Evolutionary conservation across 2,329 filamentous ascomycete genomes (phyloP), one percentile per base, ranked within the genome.

Genomic region (Exophiala xenobiotica): DNA sequence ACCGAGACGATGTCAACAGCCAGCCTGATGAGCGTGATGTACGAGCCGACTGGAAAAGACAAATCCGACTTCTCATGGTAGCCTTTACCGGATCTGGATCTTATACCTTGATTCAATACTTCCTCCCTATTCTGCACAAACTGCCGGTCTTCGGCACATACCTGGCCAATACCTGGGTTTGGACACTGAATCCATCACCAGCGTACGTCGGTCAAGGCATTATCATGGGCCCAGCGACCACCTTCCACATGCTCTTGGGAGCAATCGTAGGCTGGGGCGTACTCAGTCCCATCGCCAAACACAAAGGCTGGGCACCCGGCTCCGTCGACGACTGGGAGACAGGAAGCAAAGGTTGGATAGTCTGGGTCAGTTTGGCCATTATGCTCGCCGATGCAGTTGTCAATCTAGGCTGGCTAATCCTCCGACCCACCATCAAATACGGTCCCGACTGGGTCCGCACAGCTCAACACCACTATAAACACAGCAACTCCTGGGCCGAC

Each of bases 301-400:
- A 77, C 50, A 82, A 80, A 61, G 90, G 88, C 2, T 99, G 93
- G 93, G 93, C 93, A 7, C 88, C 90, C 2, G 93, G 91, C 0
- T 78, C 84, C 1, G 89, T 96, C 1, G 79, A 82, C 49, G 88
- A 95, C 67, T 99, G 93, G 93, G 88, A 92, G 53, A 82, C 78
- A 12, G 93, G 93, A 7, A 96, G 90, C 67, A 96, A 97, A 71
- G 93, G 92, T 31, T 99, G 93, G 93, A 97, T 99, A 54, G 89
- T 99, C 0, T 99, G 93, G 93, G 78, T 95, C 2, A 96, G 90
- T 26, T 74, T 99, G 23, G 89, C 93, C 3, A 96, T 99, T 60
- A 99, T 99, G 93, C 78, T 99, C 20, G 88, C 89, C 18, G 93
- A 99, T 69, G 90, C 92, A 0, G 78, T 99, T 3, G 81, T 97